Conservation (phyloP, 2,329 filamentous ascomycete genomes). For the Huntiella moniliformis region DNA sequence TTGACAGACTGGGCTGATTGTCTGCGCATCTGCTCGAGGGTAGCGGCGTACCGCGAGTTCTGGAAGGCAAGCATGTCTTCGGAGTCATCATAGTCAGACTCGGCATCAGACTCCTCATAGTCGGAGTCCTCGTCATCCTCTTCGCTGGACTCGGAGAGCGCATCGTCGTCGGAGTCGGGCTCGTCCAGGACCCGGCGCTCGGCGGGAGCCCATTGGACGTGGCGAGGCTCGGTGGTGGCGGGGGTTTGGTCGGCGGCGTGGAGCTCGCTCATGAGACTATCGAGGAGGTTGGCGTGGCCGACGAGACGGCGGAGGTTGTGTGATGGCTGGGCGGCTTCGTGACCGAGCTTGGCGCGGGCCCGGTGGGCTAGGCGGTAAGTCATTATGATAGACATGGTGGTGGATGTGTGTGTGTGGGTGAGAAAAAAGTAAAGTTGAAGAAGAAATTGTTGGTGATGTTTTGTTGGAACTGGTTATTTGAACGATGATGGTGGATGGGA, state of each 20-base stretch:
- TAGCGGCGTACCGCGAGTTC: not conserved
- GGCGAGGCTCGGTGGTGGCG: slow-evolving; percentile 87
- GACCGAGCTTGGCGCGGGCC: slow-evolving; percentile 86
- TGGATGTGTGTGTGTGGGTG: slow-evolving; percentile 15
- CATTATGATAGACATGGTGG: slow-evolving; percentile 76
- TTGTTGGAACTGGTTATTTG: not conserved
- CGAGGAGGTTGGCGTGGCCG: slow-evolving; percentile 94
- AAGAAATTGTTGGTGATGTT: slow-evolving; percentile 13
- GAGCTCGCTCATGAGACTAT: slow-evolving; percentile 80
- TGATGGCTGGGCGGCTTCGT: slow-evolving; percentile 73
- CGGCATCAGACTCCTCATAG: slow-evolving; percentile 22
- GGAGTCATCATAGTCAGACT: slow-evolving; percentile 27
- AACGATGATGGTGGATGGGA: not conserved
- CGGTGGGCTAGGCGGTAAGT: slow-evolving; percentile 98
- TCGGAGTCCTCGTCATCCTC: slow-evolving; percentile 13
- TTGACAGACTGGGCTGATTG: not conserved
- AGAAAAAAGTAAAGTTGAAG: slow-evolving; percentile 16
- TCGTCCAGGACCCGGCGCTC: slow-evolving; percentile 18
- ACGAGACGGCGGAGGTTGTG: slow-evolving; percentile 92
- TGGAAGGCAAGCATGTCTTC: slow-evolving; percentile 30
- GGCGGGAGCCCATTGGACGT: slow-evolving; percentile 79
- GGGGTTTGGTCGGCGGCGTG: slow-evolving; percentile 89
- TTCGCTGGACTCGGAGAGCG: slow-evolving; percentile 8
- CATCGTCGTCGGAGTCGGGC: slow-evolving; percentile 4
- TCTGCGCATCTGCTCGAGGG: not conserved